These are phyloP conservation scores for Ganoderma meredithae DNA, from an alignment of 1,284 basidiomycete genomes.

Conservation along the genomic window DNA sequence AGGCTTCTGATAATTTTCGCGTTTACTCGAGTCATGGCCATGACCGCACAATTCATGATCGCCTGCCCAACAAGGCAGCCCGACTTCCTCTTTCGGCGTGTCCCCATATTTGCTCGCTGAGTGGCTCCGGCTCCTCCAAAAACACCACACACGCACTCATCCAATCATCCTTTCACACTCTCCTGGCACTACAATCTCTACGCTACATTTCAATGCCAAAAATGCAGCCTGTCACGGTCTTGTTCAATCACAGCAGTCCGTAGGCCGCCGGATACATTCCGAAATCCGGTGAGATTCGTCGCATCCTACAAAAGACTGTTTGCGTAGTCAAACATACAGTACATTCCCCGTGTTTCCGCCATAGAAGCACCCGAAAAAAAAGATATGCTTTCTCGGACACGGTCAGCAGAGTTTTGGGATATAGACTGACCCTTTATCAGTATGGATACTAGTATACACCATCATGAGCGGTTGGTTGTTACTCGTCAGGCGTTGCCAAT, in stretches of 20 bases:
- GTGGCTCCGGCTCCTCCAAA: no score
- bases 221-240: neutral
- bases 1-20: slow-evolving; percentile 13
- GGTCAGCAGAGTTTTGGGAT: no score
- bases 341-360: neutral
- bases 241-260: neutral
- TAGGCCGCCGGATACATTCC: neutral
- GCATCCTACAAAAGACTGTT: neutral
- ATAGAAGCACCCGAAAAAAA: neutral
- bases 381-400: neutral
- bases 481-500: neutral
- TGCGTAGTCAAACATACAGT: neutral
- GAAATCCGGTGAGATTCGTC: neutral
- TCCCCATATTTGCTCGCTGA: neutral
- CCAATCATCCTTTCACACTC: neutral
- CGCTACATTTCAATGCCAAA: neutral
- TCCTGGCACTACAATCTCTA: neutral
- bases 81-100: neutral
- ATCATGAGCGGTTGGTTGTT: no score
- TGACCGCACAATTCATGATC: slow-evolving; percentile 14
- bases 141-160: neutral
- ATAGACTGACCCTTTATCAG: no score
- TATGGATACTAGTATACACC: no score
- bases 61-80: slow-evolving; percentile 6
- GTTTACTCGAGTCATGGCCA: slow-evolving; percentile 17